Evolutionary conservation across 139 green algal genomes (phyloP).

Genomic region (Pseudopediastrum boryanum): DNA sequence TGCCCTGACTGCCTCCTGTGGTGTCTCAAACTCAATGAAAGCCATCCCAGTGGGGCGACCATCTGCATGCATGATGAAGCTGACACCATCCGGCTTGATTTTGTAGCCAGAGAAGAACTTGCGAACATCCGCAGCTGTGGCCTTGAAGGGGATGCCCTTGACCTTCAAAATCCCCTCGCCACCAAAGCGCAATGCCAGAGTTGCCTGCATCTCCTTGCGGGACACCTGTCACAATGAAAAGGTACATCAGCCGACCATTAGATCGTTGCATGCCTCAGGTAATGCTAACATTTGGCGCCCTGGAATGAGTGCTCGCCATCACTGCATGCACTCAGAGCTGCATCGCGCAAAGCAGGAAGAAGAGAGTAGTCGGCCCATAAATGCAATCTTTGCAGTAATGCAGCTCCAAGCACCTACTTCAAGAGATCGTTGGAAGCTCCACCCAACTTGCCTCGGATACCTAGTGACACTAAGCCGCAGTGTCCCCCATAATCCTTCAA

Average conservation of each 20-base stretch:
- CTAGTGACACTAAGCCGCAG: no score
- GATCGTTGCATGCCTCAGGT: no score
- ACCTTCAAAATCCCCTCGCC: slow-evolving; percentile 78
- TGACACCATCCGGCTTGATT: slow-evolving; percentile 73
- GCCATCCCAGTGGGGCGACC: slow-evolving; percentile 81
- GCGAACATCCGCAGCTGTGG: slow-evolving; percentile 52
- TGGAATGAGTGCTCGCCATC: no score
- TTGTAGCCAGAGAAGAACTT: slow-evolving; percentile 66
- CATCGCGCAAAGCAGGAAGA: no score
- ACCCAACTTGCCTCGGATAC: no score
- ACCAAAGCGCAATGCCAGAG: slow-evolving; percentile 66
- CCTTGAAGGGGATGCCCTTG: slow-evolving; percentile 78
- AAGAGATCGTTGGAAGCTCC: no score
- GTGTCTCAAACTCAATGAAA: slow-evolving; percentile 89
- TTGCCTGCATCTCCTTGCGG: slow-evolving; percentile 73
- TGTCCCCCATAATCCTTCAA: no score
- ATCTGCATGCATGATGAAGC: slow-evolving; percentile 80
- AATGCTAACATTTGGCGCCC: no score
- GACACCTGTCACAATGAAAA: slow-evolving; percentile 51
- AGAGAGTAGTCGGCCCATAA: no score
- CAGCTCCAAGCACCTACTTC: no score
- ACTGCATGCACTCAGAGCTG: no score
- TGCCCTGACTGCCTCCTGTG: slow-evolving; percentile 66
- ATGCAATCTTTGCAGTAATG: no score
- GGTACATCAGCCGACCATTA: background rate